A percentile compares a stretch with the other conserved stretches of the same genome.
Evolutionary conservation across 2,329 filamentous ascomycete species (phyloP).

Genomic region (Ophiocordyceps camponoti-floridani): DNA sequence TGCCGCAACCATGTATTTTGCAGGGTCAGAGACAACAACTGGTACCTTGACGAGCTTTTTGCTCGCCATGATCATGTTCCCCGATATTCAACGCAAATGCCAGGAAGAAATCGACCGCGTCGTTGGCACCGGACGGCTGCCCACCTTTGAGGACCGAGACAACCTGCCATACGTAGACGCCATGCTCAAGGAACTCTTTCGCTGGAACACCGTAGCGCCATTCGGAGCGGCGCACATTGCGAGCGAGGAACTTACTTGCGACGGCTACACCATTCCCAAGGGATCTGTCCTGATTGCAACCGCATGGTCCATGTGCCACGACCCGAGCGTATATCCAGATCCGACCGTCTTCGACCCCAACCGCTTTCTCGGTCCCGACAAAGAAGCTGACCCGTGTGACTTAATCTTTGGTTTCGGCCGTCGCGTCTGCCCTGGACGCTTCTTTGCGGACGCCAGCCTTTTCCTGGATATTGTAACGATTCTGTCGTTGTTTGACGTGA

Average conservation of each 20-base stretch:
- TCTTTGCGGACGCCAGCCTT: conserved; percentile 12
- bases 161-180: conserved; percentile 23
- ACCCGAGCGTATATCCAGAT: conserved; percentile 43
- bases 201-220: conserved; percentile 14
- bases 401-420: conserved; percentile 17
- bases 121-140: conserved; percentile 22
- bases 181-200: conserved; percentile 12
- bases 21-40: conserved; percentile 4
- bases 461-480: conserved; percentile 19
- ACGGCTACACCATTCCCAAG: conserved; percentile 10
- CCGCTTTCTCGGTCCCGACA: conserved; percentile 10
- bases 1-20: conserved; percentile 1
- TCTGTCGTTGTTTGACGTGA: conserved; percentile 17
- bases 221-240: conserved; percentile 20
- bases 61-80: conserved; percentile 26
- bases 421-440: conserved; percentile 15
- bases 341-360: conserved; percentile 15
- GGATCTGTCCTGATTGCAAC: conserved; percentile 8
- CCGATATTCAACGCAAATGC: conserved; percentile 20
- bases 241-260: conserved; percentile 9
- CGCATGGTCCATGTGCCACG: conserved; percentile 32
- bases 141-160: conserved; percentile 21
- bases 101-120: conserved; percentile 24
- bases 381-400: conserved; percentile 11
- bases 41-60: conserved; percentile 13